Evolutionary conservation across 176 grass and related monocot species (phyloP).

Genomic region (Zoysia pacifica): DNA sequence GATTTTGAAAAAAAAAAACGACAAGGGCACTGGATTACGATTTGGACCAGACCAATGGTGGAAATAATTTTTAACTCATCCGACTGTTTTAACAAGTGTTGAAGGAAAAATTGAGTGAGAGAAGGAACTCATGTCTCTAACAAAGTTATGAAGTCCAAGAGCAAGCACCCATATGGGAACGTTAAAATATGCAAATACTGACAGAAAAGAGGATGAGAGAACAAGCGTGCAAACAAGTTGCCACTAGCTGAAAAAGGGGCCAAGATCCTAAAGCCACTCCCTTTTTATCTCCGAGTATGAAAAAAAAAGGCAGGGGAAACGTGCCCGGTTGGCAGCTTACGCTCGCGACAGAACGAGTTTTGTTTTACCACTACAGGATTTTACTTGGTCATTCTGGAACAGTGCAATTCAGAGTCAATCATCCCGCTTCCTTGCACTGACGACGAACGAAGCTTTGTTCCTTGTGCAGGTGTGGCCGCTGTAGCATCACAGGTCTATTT

Average conservation of each 20-base stretch:
- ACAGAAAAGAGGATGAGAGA: background rate
- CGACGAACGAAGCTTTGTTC: no score
- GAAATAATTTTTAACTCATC: no score
- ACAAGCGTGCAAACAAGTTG: background rate
- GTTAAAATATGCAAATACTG: background rate
- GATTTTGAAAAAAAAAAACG: no score
- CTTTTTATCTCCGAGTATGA: slow-evolving; percentile 3
- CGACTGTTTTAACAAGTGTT: no score
- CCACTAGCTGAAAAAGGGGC: background rate
- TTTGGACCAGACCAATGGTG: no score
- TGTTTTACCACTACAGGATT: background rate
- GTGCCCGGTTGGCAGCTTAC: background rate
- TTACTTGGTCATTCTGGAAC: no score
- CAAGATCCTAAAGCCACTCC: background rate
- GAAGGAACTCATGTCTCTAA: no score
- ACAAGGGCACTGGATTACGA: no score
- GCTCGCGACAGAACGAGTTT: background rate
- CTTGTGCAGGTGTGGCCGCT: slow-evolving; percentile 1
- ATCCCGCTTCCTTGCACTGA: no score
- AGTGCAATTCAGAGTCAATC: no score
- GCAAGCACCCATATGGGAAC: slow-evolving; percentile 16
- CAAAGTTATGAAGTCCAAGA: background rate
- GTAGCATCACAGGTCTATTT: background rate
- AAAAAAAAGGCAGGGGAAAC: background rate
- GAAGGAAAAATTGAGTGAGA: no score